Evolutionary conservation across 495 filamentous ascomycete species (phyloP).

Genomic region (Penicillium atrosanguineum): DNA sequence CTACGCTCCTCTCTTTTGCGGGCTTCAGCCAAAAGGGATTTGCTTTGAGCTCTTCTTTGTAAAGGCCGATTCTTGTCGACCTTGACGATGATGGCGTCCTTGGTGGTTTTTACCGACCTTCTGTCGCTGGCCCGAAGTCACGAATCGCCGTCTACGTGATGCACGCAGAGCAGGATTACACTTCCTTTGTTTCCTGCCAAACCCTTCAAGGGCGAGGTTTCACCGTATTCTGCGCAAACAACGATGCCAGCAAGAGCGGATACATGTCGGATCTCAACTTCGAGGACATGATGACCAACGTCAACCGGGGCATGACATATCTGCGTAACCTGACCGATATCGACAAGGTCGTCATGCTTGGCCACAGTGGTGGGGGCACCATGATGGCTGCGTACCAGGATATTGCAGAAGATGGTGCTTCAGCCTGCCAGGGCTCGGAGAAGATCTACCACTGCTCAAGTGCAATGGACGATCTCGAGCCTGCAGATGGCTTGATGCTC

Average conservation of each 20-base stretch:
- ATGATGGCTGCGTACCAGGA: constrained; percentile 17
- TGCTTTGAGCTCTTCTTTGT: no score
- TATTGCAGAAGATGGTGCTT: constrained; percentile 14
- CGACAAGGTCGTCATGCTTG: constrained; percentile 8
- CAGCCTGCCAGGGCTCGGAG: constrained; percentile 12
- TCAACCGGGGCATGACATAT: constrained; percentile 1
- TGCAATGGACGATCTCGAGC: constrained; percentile 2
- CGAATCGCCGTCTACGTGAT: constrained; percentile 12
- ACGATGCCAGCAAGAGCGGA: constrained; percentile 12
- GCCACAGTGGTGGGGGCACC: constrained; percentile 16
- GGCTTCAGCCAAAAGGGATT: no score
- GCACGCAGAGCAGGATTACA: constrained; percentile 13
- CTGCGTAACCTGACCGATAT: constrained; percentile 12
- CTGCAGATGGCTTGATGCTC: constrained; percentile 12
- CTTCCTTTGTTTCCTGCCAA: constrained; percentile 6
- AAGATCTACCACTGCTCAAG: constrained; percentile 16
- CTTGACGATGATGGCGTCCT: no score
- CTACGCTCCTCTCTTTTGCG: no score
- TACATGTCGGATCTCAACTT: constrained; percentile 14
- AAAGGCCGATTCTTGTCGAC: no score
- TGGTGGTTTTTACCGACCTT: no score
- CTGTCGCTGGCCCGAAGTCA: no score
- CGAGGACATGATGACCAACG: constrained; percentile 11
- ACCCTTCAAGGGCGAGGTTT: constrained; percentile 13
- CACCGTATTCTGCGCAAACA: constrained; percentile 14